Conservation (phyloP, 2,329 filamentous ascomycete genomes). For the Aureobasidium sp. region DNA sequence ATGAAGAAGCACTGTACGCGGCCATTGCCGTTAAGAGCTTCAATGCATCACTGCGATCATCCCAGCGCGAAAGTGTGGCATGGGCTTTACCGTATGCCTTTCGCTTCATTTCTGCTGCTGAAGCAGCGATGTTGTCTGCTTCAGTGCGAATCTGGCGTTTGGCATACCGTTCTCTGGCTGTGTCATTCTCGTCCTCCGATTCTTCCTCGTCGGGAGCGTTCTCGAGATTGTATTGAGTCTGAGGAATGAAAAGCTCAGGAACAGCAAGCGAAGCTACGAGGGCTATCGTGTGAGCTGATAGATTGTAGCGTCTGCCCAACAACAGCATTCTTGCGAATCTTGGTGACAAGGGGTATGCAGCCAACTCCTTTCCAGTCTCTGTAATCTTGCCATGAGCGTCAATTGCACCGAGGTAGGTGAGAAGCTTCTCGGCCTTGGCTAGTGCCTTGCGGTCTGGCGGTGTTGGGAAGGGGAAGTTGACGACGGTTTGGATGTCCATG, state of each 20-base stretch:
- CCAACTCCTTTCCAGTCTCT: conserved; percentile 70
- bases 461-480: conserved; percentile 94
- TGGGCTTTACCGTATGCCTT: conserved; percentile 65
- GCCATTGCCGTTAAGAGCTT: conserved; percentile 87
- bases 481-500: conserved; percentile 83
- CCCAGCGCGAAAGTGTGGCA: conserved; percentile 69
- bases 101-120: conserved; percentile 53
- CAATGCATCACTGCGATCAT: conserved; percentile 78
- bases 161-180: conserved; percentile 9
- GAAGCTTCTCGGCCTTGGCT: conserved; percentile 73
- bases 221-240: conserved; percentile 51
- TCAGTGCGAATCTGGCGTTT: conserved; percentile 43
- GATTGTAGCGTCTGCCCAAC: conserved; percentile 73
- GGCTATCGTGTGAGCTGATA: conserved; percentile 78
- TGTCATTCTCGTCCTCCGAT: conserved; percentile 19
- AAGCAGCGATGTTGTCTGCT: conserved; percentile 59
- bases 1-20: conserved; percentile 48
- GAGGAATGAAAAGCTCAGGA: conserved; percentile 77
- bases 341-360: conserved; percentile 82
- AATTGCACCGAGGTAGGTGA: conserved; percentile 79
- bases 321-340: conserved; percentile 88
- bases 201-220: conserved; percentile 37
- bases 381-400: conserved; percentile 63
- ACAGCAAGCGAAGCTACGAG: conserved; percentile 84
- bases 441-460: conserved; percentile 71